Conservation (phyloP, 225 moss, liverwort and hornwort species). For the Lunularia cruciata region DNA sequence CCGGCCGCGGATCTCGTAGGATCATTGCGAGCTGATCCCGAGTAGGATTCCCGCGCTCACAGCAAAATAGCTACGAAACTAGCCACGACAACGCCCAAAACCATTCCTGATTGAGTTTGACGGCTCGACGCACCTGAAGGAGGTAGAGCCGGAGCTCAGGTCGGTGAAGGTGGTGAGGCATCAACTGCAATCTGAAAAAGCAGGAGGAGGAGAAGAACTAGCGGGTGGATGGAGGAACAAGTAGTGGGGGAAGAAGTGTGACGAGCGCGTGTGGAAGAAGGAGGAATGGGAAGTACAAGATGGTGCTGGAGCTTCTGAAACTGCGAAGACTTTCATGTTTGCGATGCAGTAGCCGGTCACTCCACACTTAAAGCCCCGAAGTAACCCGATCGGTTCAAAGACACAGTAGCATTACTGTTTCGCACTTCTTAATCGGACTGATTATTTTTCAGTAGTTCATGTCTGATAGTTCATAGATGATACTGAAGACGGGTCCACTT, state of each 20-base stretch:
- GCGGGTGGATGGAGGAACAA: too few species aligned
- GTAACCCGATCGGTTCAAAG: constrained; percentile 22
- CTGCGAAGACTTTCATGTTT: constrained; percentile 13
- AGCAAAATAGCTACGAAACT: background rate
- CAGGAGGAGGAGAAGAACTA: background rate
- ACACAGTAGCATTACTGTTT: constrained; percentile 17
- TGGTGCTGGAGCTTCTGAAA: too few species aligned
- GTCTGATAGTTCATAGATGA: constrained; percentile 26
- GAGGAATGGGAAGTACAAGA: too few species aligned
- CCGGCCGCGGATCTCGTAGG: too few species aligned
- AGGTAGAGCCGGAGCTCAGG: too few species aligned
- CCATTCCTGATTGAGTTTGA: background rate
- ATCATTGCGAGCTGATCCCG: too few species aligned
- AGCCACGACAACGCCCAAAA: background rate
- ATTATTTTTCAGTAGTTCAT: background rate
- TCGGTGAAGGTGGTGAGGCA: background rate
- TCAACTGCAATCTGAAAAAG: background rate
- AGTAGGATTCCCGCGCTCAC: too few species aligned
- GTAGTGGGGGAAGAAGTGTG: background rate
- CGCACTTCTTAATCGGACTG: constrained; percentile 19
- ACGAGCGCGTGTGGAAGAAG: background rate
- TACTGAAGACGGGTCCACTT: constrained; percentile 13
- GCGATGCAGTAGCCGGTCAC: constrained; percentile 29
- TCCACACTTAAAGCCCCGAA: constrained; percentile 36
- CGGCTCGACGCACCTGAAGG: background rate